Conservation (phyloP, 306 rosid genomes). For the Potentilla sterilis region DNA sequence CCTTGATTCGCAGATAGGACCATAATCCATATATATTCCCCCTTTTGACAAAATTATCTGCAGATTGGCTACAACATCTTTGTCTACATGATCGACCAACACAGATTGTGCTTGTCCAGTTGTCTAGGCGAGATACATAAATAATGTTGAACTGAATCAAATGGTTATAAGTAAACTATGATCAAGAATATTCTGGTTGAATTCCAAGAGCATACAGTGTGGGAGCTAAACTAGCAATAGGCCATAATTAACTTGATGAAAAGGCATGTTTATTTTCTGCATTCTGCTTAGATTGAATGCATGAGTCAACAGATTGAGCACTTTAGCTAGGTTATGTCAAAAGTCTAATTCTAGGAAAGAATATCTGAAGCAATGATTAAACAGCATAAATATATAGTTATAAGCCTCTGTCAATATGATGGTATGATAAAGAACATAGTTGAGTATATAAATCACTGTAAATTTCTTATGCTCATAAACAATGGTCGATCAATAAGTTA, state of each 20-base stretch:
- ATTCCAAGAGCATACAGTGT: too few relatives aligned
- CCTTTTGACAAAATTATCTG: neutral
- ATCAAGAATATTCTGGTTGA: too few relatives aligned
- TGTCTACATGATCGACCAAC: neutral
- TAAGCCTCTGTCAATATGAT: neutral
- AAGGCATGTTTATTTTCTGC: neutral
- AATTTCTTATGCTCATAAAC: neutral
- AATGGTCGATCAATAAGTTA: neutral
- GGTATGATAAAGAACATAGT: neutral
- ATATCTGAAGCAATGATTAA: neutral
- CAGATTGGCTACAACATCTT: neutral
- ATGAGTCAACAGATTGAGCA: conserved; percentile 13
- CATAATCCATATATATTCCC: neutral
- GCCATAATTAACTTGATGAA: neutral
- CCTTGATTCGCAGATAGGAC: neutral
- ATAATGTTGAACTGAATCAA: neutral
- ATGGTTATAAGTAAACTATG: neutral
- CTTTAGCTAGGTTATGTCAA: neutral
- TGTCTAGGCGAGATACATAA: neutral
- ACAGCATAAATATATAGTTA: neutral
- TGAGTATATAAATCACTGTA: neutral
- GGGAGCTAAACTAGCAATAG: neutral
- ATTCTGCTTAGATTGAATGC: conserved; percentile 13
- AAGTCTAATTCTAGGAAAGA: neutral
- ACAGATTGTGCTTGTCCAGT: conserved; percentile 3